Base-by-base conservation (phyloP, 257 asterid genomes). In the Solanum sejunctum region DNA sequence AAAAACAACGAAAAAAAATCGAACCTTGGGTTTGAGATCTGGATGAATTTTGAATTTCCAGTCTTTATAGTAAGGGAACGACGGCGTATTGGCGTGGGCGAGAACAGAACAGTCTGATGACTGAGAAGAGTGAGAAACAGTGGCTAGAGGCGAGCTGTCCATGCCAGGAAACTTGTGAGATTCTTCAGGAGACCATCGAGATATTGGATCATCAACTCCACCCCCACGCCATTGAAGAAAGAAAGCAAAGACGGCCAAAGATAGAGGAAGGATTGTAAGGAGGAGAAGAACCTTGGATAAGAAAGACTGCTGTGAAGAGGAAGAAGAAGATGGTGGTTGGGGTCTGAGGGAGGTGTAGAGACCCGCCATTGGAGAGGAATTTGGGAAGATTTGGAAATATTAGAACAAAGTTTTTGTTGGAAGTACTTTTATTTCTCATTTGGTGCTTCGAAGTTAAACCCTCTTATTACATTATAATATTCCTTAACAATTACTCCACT, bases 181-280 rank as follows among this genome's bases (percentile, higher is more conserved):
- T 67, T 89, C 89, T 26, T 89, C 91, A 2, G 90, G 89, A 13
- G 93, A 90, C 92, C 92, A 90, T 80, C 90, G 83, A 8, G 91
- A 85, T 58, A 87, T 82, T 85, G 93, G 92, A 85, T 90, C 93
- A 82, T 89, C 92, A 3, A 88, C 86, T 81, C 90, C 93, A 1
- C 93, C 93, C 41, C 92, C 93, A 18, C 92, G 91, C 93, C 93
- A 90, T 75, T 90, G 93, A 57, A 90, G 93, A 79, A 85, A 45
- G 79, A 90, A 90, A n/a, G 93, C 93, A 72, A 90, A 90, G 26
- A 89, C 39, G 17, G 93, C 91, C 1, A 90, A 85, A 3, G 91
- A 66, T 17, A 90, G 85, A 12, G 93, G 92, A 11, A 90, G 86
- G 64, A 90, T 58, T 3, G 92, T 90, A 51, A 90, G 89, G 20